Evolutionary conservation across 1,284 basidiomycete genomes (phyloP).

Genomic region (Tremellales sp.): DNA sequence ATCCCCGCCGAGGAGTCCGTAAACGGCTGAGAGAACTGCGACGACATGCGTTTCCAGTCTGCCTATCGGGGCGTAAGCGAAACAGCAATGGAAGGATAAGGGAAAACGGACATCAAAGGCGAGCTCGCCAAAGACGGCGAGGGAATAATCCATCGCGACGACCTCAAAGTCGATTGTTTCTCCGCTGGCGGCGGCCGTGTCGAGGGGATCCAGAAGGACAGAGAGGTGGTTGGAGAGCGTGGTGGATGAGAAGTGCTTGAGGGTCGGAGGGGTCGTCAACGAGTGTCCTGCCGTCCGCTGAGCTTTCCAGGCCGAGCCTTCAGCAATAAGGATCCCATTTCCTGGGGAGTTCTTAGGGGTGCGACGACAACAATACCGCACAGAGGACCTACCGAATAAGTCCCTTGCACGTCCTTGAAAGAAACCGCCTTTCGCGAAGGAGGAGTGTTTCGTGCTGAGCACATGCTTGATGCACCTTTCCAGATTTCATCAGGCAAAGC

Average conservation of each 20-base stretch:
- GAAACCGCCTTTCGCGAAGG: conserved; percentile 19
- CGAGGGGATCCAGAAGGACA: conserved; percentile 7
- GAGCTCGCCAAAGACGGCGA: conserved; percentile 24
- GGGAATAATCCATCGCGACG: conserved; percentile 14
- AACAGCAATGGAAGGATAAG: background rate
- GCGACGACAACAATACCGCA: background rate
- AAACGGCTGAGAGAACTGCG: background rate
- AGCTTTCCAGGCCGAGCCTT: conserved; percentile 14
- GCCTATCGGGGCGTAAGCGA: background rate
- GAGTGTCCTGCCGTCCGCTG: conserved; percentile 20
- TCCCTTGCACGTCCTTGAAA: conserved; percentile 15
- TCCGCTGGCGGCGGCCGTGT: conserved; percentile 3
- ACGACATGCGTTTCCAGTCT: conserved; percentile 1
- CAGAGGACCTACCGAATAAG: conserved; percentile 16
- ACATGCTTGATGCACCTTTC: conserved; percentile 24
- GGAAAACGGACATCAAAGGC: conserved; percentile 19
- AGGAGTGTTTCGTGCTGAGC: conserved; percentile 14
- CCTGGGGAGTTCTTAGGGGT: background rate
- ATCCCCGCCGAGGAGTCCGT: background rate
- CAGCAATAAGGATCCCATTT: conserved; percentile 14
- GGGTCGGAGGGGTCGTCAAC: conserved; percentile 12
- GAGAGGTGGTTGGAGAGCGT: conserved; percentile 14
- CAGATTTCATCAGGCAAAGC: background rate
- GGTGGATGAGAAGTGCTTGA: conserved; percentile 9
- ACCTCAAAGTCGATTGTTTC: conserved; percentile 12